phyloP scores from a whole-genome alignment of 225 moss, liverwort and hornwort genomes.

The Marchantia paleacea region DNA sequence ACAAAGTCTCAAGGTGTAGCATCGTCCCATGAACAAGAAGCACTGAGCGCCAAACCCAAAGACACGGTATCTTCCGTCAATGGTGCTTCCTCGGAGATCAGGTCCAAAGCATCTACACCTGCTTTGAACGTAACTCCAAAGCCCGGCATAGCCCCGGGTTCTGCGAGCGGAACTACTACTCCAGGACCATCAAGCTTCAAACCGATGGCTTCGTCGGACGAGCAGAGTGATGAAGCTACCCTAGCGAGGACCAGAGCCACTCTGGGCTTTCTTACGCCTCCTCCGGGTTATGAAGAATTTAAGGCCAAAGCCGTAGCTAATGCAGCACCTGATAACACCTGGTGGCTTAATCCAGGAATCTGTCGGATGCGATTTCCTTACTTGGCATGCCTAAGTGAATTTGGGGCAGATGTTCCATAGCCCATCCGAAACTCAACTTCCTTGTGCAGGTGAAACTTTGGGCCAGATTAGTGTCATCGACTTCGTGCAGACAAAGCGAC shows the following conservation, averaged over 20 bases:
- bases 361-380: neutral
- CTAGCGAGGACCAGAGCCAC: neutral
- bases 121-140: neutral
- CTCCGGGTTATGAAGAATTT: neutral
- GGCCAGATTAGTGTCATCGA: too few relatives aligned
- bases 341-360: neutral
- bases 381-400: neutral
- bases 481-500: too few relatives aligned
- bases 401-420: too few relatives aligned
- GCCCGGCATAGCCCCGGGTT: neutral
- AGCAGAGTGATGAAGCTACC: neutral
- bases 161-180: neutral
- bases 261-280: neutral
- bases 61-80: too few relatives aligned
- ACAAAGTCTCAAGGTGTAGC: neutral
- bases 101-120: neutral
- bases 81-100: neutral
- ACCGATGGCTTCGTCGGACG: neutral
- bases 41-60: neutral
- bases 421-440: too few relatives aligned
- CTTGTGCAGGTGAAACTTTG: too few relatives aligned
- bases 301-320: neutral
- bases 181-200: neutral
- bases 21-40: neutral
- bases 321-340: neutral